These are phyloP conservation scores for Nissolia schottii DNA, from an alignment of 306 rosid genomes.

Conservation along the genomic window DNA sequence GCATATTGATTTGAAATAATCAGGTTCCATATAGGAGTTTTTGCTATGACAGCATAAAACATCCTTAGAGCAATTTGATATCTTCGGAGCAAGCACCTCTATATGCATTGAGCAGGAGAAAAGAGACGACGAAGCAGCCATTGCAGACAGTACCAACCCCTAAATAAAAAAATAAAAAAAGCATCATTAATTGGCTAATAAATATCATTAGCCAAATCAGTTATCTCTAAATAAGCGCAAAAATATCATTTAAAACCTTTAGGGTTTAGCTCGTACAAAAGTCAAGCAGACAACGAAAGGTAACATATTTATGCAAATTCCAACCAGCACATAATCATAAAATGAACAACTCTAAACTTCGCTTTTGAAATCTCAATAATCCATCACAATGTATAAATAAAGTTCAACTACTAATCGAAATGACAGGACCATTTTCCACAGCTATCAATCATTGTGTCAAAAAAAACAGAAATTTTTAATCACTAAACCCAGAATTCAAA, in stretches of 20 bases:
- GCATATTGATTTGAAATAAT: slow-evolving; percentile 16
- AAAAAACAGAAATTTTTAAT: neutral
- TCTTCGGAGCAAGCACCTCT: slow-evolving; percentile 24
- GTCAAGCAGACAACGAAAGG: slow-evolving; percentile 4
- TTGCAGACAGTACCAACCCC: slow-evolving; percentile 31
- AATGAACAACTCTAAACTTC: neutral
- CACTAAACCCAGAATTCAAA: neutral
- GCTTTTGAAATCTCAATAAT: neutral
- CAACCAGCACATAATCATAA: neutral
- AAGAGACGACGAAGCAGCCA: slow-evolving; percentile 64
- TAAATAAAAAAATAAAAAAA: slow-evolving; percentile 9
- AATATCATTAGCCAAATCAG: neutral
- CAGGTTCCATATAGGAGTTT: slow-evolving; percentile 19
- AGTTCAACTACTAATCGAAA: neutral
- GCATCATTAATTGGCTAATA: neutral
- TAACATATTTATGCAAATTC: neutral
- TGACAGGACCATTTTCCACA: neutral
- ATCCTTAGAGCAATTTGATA: slow-evolving; percentile 25
- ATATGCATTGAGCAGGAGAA: slow-evolving; percentile 45
- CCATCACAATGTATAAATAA: neutral
- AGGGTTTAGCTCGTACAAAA: neutral
- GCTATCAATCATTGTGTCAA: neutral
- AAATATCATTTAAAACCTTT: neutral
- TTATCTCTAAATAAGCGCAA: neutral
- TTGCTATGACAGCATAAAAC: slow-evolving; percentile 19